Evolutionary conservation across 2,329 filamentous ascomycete species (phyloP), one percentile per base, ranked within the genome.

Genomic region (Ceratocystiopsis minuta): DNA sequence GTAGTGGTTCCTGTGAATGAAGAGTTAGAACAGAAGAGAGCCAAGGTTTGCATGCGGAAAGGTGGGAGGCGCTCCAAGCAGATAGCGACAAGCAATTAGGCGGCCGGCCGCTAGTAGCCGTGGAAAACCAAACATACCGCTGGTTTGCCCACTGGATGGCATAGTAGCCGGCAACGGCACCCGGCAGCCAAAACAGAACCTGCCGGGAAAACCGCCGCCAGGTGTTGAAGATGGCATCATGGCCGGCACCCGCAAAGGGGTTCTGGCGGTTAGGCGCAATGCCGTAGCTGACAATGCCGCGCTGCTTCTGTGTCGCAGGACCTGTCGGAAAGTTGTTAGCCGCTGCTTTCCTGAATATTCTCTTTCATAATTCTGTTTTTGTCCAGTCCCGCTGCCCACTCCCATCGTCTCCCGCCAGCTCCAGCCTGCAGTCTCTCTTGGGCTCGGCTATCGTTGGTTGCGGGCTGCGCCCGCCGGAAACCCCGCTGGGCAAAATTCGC

Each of bases 171-270:
- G 70, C 61, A 49, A 90, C 54, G 53, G 94, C 65, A 34, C 87
- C 80, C 46, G 90, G 82, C 20, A 78, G 72, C 63, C 87, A 78
- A 73, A 87, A 98, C 53, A 96, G 76, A 52, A 93, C 76, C 70
- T 96, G 90, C 53, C 71, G 63, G 60, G 77, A 78, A 65, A 80
- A 82, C 56, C 90, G 78, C 62, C 90, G 79, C 73, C 81, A 92
- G 54, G 76, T 79, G 75, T 98, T 98, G 79, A 96, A 96, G 68
- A 96, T 65, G 56, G 87, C 88, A 52, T 79, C 81, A 62, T 88
- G 66, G 50, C 71, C 62, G 46, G 79, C 68, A 54, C 83, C 84
- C 49, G 85, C 85, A 52, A 93, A 71, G 49, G 86, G 82, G 56
- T 82, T 78, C 68, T 94, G 88, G 59, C 82, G 80, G 73, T 98